Percentiles rank a stretch among this genome's conserved stretches.
Conservation (phyloP, 495 filamentous ascomycete genomes). For the Penicillium herquei region DNA sequence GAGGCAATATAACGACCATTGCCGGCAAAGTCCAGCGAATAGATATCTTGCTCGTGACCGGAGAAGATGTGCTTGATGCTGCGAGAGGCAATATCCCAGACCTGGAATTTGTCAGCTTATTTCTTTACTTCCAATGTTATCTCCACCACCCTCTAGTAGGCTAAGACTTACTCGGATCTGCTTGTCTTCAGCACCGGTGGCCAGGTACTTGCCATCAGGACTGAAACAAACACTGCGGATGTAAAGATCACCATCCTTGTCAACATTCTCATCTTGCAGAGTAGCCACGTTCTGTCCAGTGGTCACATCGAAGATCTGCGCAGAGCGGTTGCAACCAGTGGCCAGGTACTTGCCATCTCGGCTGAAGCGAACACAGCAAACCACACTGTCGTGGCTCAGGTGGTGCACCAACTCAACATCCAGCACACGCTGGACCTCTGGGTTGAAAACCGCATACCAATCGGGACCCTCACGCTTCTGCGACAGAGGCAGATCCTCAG, state of each 20-base stretch:
- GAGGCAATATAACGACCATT: slow-evolving; percentile 88
- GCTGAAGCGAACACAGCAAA: slow-evolving; percentile 89
- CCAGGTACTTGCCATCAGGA: slow-evolving; percentile 83
- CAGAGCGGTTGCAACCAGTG: slow-evolving; percentile 84
- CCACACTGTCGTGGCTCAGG: slow-evolving; percentile 80
- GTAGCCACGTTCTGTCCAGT: slow-evolving; percentile 76
- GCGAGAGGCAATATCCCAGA: slow-evolving; percentile 79
- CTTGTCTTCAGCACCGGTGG: slow-evolving; percentile 89
- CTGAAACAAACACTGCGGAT: slow-evolving; percentile 93
- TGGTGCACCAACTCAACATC: slow-evolving; percentile 90
- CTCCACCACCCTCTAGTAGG: too few species aligned
- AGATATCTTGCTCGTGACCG: slow-evolving; percentile 91
- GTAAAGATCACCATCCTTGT: slow-evolving; percentile 82
- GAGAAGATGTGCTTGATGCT: slow-evolving; percentile 78
- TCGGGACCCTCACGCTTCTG: slow-evolving; percentile 80
- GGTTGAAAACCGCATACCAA: slow-evolving; percentile 92
- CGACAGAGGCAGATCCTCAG: slow-evolving; percentile 75
- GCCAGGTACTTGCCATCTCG: slow-evolving; percentile 85
- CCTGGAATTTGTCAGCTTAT: slow-evolving; percentile 42
- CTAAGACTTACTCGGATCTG: slow-evolving; percentile 71
- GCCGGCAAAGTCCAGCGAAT: slow-evolving; percentile 86
- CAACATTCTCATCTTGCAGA: slow-evolving; percentile 78
- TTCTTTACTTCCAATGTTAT: too few species aligned
- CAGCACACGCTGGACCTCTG: slow-evolving; percentile 73
- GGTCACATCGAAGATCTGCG: slow-evolving; percentile 84